A percentile compares a stretch with the other conserved stretches of the same genome.
Conservation (phyloP, 2,329 filamentous ascomycete species). For the Gnomoniopsis sp. region DNA sequence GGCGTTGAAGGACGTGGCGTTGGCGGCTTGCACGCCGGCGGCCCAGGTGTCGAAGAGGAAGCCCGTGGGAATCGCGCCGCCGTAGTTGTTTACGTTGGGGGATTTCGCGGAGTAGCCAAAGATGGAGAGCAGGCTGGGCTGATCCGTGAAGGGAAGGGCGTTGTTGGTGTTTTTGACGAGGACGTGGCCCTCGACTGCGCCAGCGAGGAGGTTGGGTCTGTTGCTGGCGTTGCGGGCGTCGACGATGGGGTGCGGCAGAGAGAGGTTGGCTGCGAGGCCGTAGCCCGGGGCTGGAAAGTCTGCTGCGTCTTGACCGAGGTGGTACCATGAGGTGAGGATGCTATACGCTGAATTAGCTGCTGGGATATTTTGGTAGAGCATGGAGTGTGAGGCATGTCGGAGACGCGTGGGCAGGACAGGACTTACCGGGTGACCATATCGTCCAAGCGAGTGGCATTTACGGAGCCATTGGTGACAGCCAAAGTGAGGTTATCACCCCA, state of each 20-base stretch:
- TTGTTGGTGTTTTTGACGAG: slow-evolving; percentile 59
- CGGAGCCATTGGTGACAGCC: slow-evolving; percentile 58
- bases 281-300: slow-evolving; percentile 43
- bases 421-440: slow-evolving; percentile 44
- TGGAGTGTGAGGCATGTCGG: no score
- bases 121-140: slow-evolving; percentile 52
- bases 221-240: slow-evolving; percentile 50
- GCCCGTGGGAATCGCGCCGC: no score
- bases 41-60: slow-evolving; percentile 31
- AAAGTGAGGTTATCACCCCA: slow-evolving; percentile 54
- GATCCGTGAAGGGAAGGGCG: slow-evolving; percentile 50
- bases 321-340: slow-evolving; percentile 53
- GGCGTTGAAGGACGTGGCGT: slow-evolving; percentile 29
- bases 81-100: slow-evolving; percentile 37
- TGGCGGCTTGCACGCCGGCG: slow-evolving; percentile 34
- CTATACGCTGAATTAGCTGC: slow-evolving; percentile 19
- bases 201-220: slow-evolving; percentile 43
- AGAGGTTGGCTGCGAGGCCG: slow-evolving; percentile 49
- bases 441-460: slow-evolving; percentile 51
- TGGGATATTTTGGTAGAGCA: neutral
- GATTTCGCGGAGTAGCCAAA: slow-evolving; percentile 58
- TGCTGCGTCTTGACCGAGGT: slow-evolving; percentile 48
- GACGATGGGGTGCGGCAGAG: slow-evolving; percentile 47
- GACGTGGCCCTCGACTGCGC: slow-evolving; percentile 61
- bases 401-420: no score